A percentile compares a stretch with the other conserved stretches of the same genome.
Evolutionary conservation across 345 rosid genomes (phyloP).

Genomic region (Eucalyptus pauciflora): DNA sequence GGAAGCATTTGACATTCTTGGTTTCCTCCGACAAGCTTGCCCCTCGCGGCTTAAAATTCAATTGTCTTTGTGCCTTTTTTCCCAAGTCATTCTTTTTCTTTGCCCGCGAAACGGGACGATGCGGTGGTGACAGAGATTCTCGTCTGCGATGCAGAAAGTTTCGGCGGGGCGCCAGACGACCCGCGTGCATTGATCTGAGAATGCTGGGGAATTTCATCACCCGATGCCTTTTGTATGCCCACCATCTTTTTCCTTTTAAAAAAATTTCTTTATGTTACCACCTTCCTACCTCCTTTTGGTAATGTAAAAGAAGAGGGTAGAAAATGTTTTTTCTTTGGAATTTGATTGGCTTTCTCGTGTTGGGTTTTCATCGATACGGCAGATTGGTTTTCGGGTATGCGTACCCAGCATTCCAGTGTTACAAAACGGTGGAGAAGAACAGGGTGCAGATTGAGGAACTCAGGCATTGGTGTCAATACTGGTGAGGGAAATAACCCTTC

Average conservation of each 20-base stretch:
- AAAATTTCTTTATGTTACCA: neutral
- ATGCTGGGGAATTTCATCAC: neutral
- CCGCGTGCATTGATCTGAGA: neutral
- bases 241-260: neutral
- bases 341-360: neutral
- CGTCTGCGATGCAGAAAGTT: neutral
- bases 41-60: neutral
- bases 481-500: constrained; percentile 23
- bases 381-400: constrained; percentile 83
- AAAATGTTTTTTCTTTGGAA: neutral
- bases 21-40: neutral
- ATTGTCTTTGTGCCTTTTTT: neutral
- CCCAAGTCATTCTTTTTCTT: neutral
- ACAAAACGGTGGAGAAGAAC: constrained; percentile 77
- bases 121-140: neutral
- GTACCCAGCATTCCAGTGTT: constrained; percentile 90
- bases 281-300: neutral
- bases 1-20: neutral
- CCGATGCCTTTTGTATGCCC: constrained; percentile 1
- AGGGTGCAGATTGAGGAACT: constrained; percentile 64
- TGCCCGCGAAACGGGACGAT: neutral
- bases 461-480: constrained; percentile 93
- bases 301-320: neutral
- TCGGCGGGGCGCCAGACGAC: neutral
- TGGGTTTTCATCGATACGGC: neutral